Evolutionary conservation across 1,284 basidiomycete genomes (phyloP).

Genomic region (Somion occarium): DNA sequence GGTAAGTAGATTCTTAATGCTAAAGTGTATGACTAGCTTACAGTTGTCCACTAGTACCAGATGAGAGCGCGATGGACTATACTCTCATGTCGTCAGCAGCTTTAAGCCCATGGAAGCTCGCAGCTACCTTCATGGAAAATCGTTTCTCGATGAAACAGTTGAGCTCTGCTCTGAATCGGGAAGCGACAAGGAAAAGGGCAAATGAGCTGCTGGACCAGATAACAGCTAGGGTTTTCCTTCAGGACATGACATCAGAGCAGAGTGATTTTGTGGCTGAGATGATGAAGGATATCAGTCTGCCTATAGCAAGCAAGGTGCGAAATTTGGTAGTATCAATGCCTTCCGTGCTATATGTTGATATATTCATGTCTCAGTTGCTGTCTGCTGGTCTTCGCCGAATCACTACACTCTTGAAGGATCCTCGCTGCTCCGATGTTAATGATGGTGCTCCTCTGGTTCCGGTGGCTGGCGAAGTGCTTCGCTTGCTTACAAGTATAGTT

Average conservation of each 20-base stretch:
- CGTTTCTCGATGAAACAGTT: constrained; percentile 70
- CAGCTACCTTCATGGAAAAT: constrained; percentile 72
- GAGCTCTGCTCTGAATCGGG: constrained; percentile 56
- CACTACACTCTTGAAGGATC: constrained; percentile 45
- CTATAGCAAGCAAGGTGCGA: constrained; percentile 68
- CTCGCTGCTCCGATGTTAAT: constrained; percentile 23
- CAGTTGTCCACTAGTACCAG: constrained; percentile 18
- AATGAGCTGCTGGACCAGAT: constrained; percentile 57
- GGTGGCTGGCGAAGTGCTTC: constrained; percentile 62
- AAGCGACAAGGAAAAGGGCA: constrained; percentile 46
- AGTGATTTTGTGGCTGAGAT: constrained; percentile 78
- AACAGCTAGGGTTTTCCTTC: constrained; percentile 60
- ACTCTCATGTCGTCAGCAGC: constrained; percentile 37
- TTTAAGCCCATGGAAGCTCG: constrained; percentile 77
- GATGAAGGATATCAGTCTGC: constrained; percentile 59
- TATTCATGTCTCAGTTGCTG: constrained; percentile 48
- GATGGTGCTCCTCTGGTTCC: constrained; percentile 37
- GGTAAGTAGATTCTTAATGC: constrained; percentile 10
- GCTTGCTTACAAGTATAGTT: constrained; percentile 63
- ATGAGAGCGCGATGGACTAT: constrained; percentile 21
- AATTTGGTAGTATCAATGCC: constrained; percentile 1
- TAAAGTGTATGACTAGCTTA: not conserved
- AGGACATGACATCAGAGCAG: constrained; percentile 68
- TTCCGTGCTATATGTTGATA: constrained; percentile 1
- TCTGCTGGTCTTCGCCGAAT: constrained; percentile 70